phyloP scores from a whole-genome alignment of 2,329 filamentous ascomycete genomes.

The Beauveria sp. region DNA sequence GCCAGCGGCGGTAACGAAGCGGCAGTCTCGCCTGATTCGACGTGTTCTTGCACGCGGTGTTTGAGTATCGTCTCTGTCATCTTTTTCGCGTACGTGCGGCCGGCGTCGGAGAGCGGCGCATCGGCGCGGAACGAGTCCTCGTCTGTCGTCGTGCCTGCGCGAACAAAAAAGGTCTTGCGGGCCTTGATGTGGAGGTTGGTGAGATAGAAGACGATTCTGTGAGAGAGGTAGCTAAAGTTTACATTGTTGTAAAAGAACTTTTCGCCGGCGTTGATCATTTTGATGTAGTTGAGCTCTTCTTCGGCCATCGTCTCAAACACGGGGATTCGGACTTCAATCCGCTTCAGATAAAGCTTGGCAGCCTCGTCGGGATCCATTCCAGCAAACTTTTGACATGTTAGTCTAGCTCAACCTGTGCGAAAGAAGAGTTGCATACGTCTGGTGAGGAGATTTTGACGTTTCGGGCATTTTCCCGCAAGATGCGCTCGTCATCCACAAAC shows the following conservation, averaged over 20 bases:
- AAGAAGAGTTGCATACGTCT: conserved; percentile 53
- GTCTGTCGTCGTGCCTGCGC: conserved; percentile 77
- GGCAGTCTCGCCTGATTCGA: conserved; percentile 59
- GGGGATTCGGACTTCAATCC: conserved; percentile 88
- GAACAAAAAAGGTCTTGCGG: conserved; percentile 84
- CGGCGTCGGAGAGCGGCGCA: conserved; percentile 72
- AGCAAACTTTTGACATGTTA: conserved; percentile 52
- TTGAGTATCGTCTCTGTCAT: conserved; percentile 79
- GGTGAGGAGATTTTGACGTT: conserved; percentile 97
- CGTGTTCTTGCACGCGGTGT: conserved; percentile 76
- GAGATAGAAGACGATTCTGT: conserved; percentile 96
- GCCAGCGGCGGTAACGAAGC: conserved; percentile 70
- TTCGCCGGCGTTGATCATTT: conserved; percentile 97
- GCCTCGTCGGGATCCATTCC: conserved; percentile 90
- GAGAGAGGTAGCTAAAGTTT: conserved; percentile 91
- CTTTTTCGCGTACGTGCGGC: conserved; percentile 70
- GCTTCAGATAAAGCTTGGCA: conserved; percentile 79
- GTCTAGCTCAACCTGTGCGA: conserved; percentile 3
- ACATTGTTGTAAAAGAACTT: conserved; percentile 94
- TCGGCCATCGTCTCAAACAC: conserved; percentile 97
- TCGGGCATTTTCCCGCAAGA: conserved; percentile 92
- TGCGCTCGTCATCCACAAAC: conserved; percentile 83
- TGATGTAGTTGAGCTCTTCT: conserved; percentile 89
- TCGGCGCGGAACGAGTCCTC: conserved; percentile 91
- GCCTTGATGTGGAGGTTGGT: conserved; percentile 97